These are phyloP conservation scores for Eucalyptus curtisii DNA, from an alignment of 345 rosid species.

Conservation along the genomic window DNA sequence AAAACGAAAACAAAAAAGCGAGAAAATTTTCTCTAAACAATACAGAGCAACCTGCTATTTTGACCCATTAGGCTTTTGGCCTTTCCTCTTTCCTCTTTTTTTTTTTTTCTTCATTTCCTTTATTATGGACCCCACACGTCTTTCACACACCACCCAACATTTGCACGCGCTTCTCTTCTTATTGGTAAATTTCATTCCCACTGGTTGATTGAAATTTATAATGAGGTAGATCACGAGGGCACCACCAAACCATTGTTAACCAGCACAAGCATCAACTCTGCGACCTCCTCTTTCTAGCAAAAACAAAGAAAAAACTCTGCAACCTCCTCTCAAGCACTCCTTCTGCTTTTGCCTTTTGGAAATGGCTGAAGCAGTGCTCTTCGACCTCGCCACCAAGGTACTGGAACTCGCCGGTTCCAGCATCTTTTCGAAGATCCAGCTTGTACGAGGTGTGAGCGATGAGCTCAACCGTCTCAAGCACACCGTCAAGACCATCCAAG, in stretches of 20 bases:
- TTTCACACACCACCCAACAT: neutral
- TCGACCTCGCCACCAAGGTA: neutral
- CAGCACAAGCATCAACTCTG: no score
- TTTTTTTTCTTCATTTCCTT: no score
- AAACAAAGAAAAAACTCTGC: no score
- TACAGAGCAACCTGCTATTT: neutral
- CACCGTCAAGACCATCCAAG: neutral
- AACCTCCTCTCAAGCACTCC: neutral
- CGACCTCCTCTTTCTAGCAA: no score
- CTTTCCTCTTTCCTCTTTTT: neutral
- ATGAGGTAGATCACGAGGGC: no score
- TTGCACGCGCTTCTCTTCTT: no score
- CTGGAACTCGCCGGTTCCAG: neutral
- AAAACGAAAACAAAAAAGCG: accelerated
- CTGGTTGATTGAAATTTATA: no score
- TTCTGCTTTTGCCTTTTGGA: neutral
- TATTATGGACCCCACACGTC: neutral
- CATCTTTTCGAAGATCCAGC: neutral
- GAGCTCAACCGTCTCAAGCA: accelerated
- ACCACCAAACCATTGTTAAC: no score
- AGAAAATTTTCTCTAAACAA: neutral
- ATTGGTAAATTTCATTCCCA: no score
- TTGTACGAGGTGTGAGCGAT: no score
- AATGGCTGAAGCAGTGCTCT: neutral
- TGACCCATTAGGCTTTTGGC: accelerated